Evolutionary conservation across 164 flowering plant species (phyloP).

Genomic region (Annona squamosa): DNA sequence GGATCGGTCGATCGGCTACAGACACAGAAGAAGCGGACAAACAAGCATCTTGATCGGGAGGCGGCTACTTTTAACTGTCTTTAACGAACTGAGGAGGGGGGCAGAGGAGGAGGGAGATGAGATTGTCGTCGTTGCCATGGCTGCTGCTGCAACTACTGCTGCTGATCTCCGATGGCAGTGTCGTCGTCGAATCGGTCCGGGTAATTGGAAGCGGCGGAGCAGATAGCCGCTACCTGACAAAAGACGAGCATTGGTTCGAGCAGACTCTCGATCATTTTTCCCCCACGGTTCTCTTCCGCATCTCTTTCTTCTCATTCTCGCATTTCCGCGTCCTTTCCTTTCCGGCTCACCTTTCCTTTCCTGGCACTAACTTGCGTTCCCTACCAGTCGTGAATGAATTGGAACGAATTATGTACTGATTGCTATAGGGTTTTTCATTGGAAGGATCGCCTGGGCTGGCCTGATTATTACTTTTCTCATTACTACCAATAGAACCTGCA

Average conservation of each 20-base stretch:
- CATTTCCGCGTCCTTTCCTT: background rate
- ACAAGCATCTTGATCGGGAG: too few relatives aligned
- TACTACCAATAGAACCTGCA: too few relatives aligned
- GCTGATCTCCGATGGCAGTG: conserved; percentile 12
- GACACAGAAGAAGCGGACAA: too few relatives aligned
- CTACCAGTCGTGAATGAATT: too few relatives aligned
- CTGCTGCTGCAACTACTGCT: background rate
- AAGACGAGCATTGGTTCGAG: conserved; percentile 64
- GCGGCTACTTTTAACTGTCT: too few relatives aligned
- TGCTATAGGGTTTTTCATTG: too few relatives aligned
- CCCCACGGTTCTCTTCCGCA: conserved; percentile 36
- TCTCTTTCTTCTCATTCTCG: conserved; percentile 8
- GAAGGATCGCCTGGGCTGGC: too few relatives aligned
- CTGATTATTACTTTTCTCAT: too few relatives aligned
- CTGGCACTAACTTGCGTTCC: too few relatives aligned
- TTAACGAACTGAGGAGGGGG: background rate
- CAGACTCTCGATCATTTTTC: conserved; percentile 96
- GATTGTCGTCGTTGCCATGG: background rate
- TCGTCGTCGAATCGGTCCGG: conserved; percentile 20
- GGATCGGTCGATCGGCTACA: too few relatives aligned
- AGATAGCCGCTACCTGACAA: conserved; percentile 41
- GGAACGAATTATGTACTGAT: too few relatives aligned
- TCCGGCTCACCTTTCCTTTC: background rate
- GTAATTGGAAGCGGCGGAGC: conserved; percentile 6
- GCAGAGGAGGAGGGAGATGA: background rate